Evolutionary conservation across 257 asterid genomes (phyloP).

Genomic region (Penstemon newberryi): DNA sequence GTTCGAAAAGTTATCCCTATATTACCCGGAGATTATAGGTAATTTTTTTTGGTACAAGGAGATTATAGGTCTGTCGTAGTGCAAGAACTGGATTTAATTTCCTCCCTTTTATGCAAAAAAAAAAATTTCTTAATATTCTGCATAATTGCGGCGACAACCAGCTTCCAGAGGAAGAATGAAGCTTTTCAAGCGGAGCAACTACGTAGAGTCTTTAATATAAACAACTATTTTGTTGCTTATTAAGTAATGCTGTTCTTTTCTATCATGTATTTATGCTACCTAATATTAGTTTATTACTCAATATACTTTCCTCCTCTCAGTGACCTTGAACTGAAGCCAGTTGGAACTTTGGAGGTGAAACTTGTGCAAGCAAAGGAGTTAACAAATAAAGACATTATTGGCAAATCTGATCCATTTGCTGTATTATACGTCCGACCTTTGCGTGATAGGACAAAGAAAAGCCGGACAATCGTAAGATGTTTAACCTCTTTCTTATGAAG

Average conservation of each 20-base stretch:
- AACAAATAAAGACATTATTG: conserved; percentile 91
- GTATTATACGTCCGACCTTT: conserved; percentile 82
- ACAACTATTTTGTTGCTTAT: too few relatives aligned
- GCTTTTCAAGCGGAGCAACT: too few relatives aligned
- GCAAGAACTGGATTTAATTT: conserved; percentile 6
- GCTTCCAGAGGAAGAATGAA: too few relatives aligned
- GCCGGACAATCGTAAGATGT: conserved; percentile 78
- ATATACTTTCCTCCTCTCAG: conserved; percentile 39
- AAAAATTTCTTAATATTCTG: conserved; percentile 5
- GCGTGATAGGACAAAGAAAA: conserved; percentile 82
- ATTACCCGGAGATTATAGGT: conserved; percentile 83
- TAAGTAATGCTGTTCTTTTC: too few relatives aligned
- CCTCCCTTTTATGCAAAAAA: conserved; percentile 5
- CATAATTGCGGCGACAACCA: too few relatives aligned
- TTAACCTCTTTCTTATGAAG: conserved; percentile 15
- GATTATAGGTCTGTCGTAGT: background rate
- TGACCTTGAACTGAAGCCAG: conserved; percentile 95
- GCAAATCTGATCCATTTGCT: conserved; percentile 98
- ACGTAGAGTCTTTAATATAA: too few relatives aligned
- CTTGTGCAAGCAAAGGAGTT: conserved; percentile 94
- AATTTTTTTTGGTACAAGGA: background rate
- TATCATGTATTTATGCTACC: too few relatives aligned
- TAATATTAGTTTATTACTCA: background rate
- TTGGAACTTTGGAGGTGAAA: conserved; percentile 87
- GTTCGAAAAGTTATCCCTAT: conserved; percentile 82